A percentile compares a stretch with the other conserved stretches of the same genome.
Conservation (phyloP, 441 rosid genomes). For the Populus hybrid region DNA sequence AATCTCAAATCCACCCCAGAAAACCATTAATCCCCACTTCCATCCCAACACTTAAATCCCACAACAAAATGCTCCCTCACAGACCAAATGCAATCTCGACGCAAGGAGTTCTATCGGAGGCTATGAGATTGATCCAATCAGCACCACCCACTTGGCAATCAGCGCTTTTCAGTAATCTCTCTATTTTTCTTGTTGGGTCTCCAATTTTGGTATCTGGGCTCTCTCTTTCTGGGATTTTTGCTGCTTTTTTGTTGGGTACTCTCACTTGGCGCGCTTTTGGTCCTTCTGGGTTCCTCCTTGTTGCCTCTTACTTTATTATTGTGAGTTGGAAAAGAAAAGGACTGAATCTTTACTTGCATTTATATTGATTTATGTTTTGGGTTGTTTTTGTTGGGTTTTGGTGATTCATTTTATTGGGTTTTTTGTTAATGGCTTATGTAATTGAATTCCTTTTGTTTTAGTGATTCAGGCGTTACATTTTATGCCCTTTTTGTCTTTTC, state of each 20-base stretch:
- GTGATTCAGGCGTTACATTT: background rate
- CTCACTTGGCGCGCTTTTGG: constrained; percentile 96
- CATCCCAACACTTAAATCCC: background rate
- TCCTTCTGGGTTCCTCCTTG: constrained; percentile 78
- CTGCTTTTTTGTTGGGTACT: constrained; percentile 82
- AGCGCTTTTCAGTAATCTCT: constrained; percentile 60
- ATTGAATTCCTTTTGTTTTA: background rate
- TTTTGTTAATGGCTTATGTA: background rate
- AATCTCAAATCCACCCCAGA: constrained; percentile 12
- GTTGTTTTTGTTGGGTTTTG: background rate
- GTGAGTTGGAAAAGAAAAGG: constrained; percentile 36
- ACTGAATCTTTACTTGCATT: background rate
- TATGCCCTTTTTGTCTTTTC: background rate
- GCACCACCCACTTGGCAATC: constrained; percentile 77
- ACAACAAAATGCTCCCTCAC: constrained; percentile 7
- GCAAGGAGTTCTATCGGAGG: constrained; percentile 46
- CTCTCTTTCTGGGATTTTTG: constrained; percentile 64
- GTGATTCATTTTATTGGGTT: background rate
- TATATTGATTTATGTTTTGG: background rate
- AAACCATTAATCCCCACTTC: constrained; percentile 11
- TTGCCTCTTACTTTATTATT: constrained; percentile 75
- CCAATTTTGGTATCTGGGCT: constrained; percentile 82
- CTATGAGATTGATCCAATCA: constrained; percentile 54
- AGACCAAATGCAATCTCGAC: constrained; percentile 31
- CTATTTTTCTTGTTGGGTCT: constrained; percentile 67